phyloP scores from a whole-genome alignment of 441 rosid genomes.

The Geranium incanum region DNA sequence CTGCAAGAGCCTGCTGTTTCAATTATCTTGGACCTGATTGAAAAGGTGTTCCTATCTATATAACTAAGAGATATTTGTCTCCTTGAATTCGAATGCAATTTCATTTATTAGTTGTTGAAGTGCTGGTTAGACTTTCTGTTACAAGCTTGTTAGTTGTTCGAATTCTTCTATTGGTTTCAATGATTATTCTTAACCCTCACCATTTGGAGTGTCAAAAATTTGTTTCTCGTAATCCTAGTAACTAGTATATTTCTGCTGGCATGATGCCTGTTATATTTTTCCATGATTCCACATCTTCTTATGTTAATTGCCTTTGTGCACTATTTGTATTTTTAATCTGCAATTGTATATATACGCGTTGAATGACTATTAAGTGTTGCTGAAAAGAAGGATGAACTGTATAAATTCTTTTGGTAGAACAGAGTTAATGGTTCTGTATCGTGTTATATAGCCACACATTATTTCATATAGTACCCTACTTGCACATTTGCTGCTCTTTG shows the following conservation, averaged over 20 bases:
- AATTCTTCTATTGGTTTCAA: not conserved
- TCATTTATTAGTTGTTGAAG: not conserved
- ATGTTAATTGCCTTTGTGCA: not conserved
- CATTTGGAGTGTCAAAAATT: not conserved
- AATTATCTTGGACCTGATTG: constrained; percentile 58
- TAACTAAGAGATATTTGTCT: not conserved
- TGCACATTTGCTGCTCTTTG: not conserved
- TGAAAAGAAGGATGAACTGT: not conserved
- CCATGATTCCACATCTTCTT: not conserved
- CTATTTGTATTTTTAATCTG: not conserved
- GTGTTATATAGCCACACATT: not conserved
- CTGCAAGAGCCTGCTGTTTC: constrained; percentile 84
- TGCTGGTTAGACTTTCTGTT: not conserved
- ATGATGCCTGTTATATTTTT: not conserved
- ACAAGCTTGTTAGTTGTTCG: not conserved
- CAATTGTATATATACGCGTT: not conserved
- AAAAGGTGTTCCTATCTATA: constrained; percentile 44
- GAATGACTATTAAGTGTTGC: not conserved
- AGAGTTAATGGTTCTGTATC: not conserved
- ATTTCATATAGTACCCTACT: not conserved
- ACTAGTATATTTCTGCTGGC: not conserved
- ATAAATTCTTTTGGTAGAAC: not conserved
- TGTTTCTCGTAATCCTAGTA: not conserved
- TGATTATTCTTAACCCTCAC: not conserved
- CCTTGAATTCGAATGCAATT: not conserved